Conservation (phyloP, 2,329 filamentous ascomycete genomes). For the Apiospora sp. region DNA sequence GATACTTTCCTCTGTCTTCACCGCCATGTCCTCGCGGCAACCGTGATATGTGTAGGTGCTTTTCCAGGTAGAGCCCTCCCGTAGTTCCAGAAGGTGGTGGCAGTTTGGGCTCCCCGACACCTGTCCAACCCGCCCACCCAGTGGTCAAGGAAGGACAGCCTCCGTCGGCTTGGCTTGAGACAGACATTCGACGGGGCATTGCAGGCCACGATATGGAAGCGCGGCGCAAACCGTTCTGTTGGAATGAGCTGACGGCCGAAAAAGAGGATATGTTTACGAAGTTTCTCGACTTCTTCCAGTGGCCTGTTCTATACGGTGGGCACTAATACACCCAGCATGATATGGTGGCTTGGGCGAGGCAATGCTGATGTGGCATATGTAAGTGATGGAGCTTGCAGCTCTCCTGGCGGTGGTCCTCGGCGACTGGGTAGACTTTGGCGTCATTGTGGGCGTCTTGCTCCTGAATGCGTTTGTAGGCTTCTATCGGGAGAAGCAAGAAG, state of each 20-base stretch:
- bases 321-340: constrained; percentile 26
- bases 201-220: constrained; percentile 61
- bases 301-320: constrained; percentile 77
- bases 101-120: constrained; percentile 56
- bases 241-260: constrained; percentile 73
- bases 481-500: constrained; percentile 84
- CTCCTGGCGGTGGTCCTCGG: constrained; percentile 76
- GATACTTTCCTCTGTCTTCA: neutral
- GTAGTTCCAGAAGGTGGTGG: constrained; percentile 61
- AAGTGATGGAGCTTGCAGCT: constrained; percentile 83
- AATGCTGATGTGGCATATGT: constrained; percentile 27
- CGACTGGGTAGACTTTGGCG: constrained; percentile 81
- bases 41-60: neutral
- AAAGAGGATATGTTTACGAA: constrained; percentile 76
- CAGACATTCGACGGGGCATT: constrained; percentile 70
- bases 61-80: constrained; percentile 23
- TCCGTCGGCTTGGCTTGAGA: constrained; percentile 71
- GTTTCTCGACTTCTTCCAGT: constrained; percentile 76
- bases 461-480: constrained; percentile 81
- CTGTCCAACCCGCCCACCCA: constrained; percentile 10
- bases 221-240: constrained; percentile 70
- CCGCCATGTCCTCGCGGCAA: neutral
- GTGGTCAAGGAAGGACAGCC: constrained; percentile 48
- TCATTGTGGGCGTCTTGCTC: constrained; percentile 77
- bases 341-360: constrained; percentile 37